phyloP scores from a whole-genome alignment of 208 protist species.

The Acanthamoeba lenticulata region DNA sequence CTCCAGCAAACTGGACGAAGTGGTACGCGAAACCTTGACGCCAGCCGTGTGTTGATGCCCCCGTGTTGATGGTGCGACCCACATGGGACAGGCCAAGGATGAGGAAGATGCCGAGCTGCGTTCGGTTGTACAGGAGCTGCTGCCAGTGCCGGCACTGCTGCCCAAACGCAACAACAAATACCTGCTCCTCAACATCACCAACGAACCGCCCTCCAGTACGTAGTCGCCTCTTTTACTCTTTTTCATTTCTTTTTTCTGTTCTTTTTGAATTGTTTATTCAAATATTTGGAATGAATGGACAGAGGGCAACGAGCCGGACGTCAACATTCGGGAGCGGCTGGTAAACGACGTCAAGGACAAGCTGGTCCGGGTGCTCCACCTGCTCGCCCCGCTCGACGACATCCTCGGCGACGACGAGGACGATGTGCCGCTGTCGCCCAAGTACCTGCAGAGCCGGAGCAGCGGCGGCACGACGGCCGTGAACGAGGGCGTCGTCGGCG shows the following conservation, averaged over 20 bases:
- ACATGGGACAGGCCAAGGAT: neutral
- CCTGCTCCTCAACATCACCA: conserved; percentile 20
- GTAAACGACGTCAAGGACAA: conserved; percentile 62
- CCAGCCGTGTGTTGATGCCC: neutral
- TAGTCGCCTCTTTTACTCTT: neutral
- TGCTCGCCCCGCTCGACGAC: conserved; percentile 49
- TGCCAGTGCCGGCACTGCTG: conserved; percentile 26
- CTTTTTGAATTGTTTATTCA: neutral
- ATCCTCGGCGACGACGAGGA: conserved; percentile 49
- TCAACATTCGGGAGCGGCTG: neutral
- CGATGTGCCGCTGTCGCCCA: conserved; percentile 47
- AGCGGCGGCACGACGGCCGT: neutral
- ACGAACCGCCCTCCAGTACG: neutral
- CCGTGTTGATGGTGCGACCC: neutral
- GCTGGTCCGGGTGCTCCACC: neutral
- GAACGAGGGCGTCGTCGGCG: neutral
- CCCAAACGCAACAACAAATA: conserved; percentile 54
- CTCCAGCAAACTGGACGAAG: conserved; percentile 11
- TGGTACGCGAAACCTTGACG: neutral
- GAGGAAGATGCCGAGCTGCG: neutral
- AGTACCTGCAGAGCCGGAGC: neutral
- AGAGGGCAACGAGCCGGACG: conserved; percentile 6
- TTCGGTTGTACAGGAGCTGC: neutral
- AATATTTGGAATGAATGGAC: too few relatives aligned
- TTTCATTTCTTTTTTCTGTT: neutral